A percentile compares a stretch with the other conserved stretches of the same genome.
Conservation (phyloP, 495 filamentous ascomycete species). For the Tuber magnatum region DNA sequence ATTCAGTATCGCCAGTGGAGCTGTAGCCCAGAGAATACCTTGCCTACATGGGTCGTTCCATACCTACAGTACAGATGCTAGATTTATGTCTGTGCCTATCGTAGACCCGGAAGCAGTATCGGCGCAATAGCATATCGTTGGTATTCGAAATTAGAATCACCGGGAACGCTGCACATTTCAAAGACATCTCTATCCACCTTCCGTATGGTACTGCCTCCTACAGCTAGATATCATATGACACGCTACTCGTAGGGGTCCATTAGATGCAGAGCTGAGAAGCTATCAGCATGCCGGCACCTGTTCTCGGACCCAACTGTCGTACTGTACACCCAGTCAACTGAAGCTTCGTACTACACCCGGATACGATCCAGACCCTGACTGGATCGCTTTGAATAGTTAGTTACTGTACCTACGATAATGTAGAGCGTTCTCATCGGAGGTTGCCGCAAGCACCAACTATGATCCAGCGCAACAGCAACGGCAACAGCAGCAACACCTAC, state of each 20-base stretch:
- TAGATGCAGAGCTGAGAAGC: neutral
- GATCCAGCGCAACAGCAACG: neutral
- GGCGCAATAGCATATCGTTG: neutral
- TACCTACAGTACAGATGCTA: neutral
- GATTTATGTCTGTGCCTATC: neutral
- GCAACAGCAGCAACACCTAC: neutral
- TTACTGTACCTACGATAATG: neutral
- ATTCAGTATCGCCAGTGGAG: neutral
- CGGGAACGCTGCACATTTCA: neutral
- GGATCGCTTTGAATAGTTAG: neutral
- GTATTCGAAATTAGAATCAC: neutral
- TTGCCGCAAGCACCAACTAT: neutral
- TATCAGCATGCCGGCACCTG: neutral
- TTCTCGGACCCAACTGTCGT: neutral
- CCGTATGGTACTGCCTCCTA: neutral
- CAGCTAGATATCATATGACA: neutral
- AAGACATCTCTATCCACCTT: neutral
- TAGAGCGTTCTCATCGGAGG: neutral
- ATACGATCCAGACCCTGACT: neutral
- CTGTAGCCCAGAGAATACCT: neutral
- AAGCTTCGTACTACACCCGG: neutral
- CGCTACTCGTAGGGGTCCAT: neutral
- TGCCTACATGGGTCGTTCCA: neutral
- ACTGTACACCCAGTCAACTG: neutral
- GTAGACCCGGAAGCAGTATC: neutral